Evolutionary conservation across 73 alveolate genomes (phyloP).

Genomic region (Paramecium pentaurelia): DNA sequence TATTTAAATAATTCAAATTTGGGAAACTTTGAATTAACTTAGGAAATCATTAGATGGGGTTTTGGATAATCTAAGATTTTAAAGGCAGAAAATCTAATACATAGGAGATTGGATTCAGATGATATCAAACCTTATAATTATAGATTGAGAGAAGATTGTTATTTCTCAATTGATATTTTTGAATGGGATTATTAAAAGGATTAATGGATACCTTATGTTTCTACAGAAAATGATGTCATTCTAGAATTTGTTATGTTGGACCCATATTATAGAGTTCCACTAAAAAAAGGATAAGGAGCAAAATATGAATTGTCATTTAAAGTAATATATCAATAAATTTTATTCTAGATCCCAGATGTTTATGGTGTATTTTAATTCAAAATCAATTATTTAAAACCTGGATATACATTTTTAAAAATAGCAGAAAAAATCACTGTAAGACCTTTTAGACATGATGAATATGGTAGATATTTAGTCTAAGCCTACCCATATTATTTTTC

Average conservation of each 20-base stretch:
- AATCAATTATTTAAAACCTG: slow-evolving; percentile 52
- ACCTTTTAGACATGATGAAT: slow-evolving; percentile 59
- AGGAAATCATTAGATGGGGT: neutral
- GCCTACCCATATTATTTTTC: slow-evolving; percentile 50
- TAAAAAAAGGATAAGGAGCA: slow-evolving; percentile 39
- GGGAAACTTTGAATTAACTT: slow-evolving; percentile 2
- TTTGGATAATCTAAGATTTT: slow-evolving; percentile 4
- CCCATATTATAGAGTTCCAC: slow-evolving; percentile 44
- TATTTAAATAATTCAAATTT: neutral
- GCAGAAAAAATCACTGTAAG: slow-evolving; percentile 51
- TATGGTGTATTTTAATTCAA: slow-evolving; percentile 57
- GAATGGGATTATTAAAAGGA: slow-evolving; percentile 8
- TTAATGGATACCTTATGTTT: slow-evolving; percentile 30
- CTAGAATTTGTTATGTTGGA: slow-evolving; percentile 57
- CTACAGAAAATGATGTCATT: slow-evolving; percentile 28
- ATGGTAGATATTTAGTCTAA: slow-evolving; percentile 54
- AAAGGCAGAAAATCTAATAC: slow-evolving; percentile 36
- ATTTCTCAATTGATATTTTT: slow-evolving; percentile 41
- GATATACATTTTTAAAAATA: slow-evolving; percentile 41
- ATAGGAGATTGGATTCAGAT: slow-evolving; percentile 36
- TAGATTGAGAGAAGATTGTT: slow-evolving; percentile 35
- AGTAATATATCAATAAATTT: neutral
- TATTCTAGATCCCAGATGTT: slow-evolving; percentile 31
- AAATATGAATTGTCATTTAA: slow-evolving; percentile 6
- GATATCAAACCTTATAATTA: slow-evolving; percentile 34